phyloP scores from a whole-genome alignment of 768 basidiomycete species.

The Peribolospora kevripleyi region DNA sequence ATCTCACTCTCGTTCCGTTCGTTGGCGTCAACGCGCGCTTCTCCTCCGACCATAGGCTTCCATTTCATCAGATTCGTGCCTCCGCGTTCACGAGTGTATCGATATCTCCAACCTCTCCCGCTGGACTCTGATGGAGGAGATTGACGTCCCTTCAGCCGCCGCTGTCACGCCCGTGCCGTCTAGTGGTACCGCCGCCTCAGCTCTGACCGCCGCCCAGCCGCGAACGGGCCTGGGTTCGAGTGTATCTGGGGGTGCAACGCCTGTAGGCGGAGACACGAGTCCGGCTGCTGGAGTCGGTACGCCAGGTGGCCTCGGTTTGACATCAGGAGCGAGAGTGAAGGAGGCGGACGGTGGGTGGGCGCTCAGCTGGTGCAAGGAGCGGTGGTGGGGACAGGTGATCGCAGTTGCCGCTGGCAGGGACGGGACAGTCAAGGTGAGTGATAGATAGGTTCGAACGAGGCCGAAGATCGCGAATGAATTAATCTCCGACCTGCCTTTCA shows the following conservation, averaged over 20 bases:
- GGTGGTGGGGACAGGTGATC: slow-evolving; percentile 79
- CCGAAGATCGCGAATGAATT: neutral
- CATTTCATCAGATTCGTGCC: slow-evolving; percentile 60
- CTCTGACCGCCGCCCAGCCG: neutral
- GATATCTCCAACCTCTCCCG: slow-evolving; percentile 33
- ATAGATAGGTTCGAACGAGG: too few species aligned
- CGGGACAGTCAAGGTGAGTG: slow-evolving; percentile 48
- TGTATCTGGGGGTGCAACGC: neutral
- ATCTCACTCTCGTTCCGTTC: neutral
- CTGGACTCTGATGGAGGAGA: slow-evolving; percentile 51
- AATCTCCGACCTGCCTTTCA: neutral
- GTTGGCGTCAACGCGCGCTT: neutral
- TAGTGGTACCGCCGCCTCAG: neutral
- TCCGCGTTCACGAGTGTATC: slow-evolving; percentile 75
- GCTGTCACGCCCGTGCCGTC: slow-evolving; percentile 17
- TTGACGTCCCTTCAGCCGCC: slow-evolving; percentile 42
- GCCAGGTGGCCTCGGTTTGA: neutral
- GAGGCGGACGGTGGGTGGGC: slow-evolving; percentile 86
- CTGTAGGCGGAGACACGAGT: neutral
- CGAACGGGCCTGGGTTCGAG: neutral
- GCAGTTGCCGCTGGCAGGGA: slow-evolving; percentile 49
- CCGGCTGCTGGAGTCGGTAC: neutral
- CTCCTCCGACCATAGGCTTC: slow-evolving; percentile 34
- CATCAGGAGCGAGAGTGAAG: slow-evolving; percentile 26
- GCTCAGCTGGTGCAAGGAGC: slow-evolving; percentile 84